Conservation (phyloP, 2,329 filamentous ascomycete species). For the Fusarium equiseti region DNA sequence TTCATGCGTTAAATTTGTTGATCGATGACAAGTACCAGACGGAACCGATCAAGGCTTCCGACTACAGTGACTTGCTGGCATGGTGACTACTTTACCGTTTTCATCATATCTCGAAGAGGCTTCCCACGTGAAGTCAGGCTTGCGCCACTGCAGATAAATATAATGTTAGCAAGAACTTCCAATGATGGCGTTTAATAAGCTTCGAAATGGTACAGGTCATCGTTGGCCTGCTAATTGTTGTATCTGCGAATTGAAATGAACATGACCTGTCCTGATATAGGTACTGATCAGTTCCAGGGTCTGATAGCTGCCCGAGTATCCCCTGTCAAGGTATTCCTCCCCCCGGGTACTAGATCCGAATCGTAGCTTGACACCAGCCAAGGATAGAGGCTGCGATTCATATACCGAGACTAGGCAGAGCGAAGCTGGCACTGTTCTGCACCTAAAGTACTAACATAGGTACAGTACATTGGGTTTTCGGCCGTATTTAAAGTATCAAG, state of each 20-base stretch:
- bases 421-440: neutral
- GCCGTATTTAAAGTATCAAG: slow-evolving; percentile 20
- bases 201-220: neutral
- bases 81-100: slow-evolving; percentile 1
- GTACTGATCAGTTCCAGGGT: neutral
- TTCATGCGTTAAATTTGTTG: neutral
- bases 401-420: neutral
- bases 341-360: neutral
- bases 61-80: neutral
- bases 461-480: slow-evolving; percentile 17
- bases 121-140: neutral
- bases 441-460: neutral
- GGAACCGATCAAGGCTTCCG: neutral
- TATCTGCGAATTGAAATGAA: neutral
- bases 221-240: neutral
- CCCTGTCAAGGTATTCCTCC: neutral
- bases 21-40: slow-evolving; percentile 5
- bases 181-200: neutral
- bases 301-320: neutral
- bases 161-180: neutral
- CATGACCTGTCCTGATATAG: neutral
- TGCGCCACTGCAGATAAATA: neutral
- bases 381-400: neutral
- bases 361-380: neutral
- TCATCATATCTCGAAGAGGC: neutral